These are phyloP conservation scores for Exophiala aquamarina DNA, from an alignment of 2,329 filamentous ascomycete species.

Conservation along the genomic window DNA sequence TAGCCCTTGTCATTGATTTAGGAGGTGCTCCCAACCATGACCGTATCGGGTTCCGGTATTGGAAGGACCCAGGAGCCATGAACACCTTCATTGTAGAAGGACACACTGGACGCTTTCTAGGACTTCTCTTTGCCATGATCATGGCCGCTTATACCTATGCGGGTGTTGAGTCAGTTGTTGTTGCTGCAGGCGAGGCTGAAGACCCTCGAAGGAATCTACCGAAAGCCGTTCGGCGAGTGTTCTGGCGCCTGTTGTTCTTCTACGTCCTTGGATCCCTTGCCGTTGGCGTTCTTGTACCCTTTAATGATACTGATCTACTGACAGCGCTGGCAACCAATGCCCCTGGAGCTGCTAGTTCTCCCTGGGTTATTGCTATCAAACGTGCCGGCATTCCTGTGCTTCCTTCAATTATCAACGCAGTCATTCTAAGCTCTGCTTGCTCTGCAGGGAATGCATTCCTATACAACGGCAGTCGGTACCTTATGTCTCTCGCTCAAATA, in stretches of 20 bases:
- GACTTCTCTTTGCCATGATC: slow-evolving; percentile 36
- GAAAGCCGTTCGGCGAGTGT: slow-evolving; percentile 42
- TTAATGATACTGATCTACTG: slow-evolving; percentile 53
- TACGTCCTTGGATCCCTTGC: slow-evolving; percentile 72
- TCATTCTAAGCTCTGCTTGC: slow-evolving; percentile 71
- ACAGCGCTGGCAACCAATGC: slow-evolving; percentile 45
- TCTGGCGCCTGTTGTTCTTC: slow-evolving; percentile 66
- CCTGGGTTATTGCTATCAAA: slow-evolving; percentile 57
- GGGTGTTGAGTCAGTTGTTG: slow-evolving; percentile 52
- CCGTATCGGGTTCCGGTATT: slow-evolving; percentile 51
- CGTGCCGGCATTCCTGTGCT: slow-evolving; percentile 36
- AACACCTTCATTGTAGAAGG: slow-evolving; percentile 59
- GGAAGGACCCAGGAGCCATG: slow-evolving; percentile 58
- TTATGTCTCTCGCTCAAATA: slow-evolving; percentile 50
- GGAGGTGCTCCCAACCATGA: slow-evolving; percentile 46
- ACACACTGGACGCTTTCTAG: slow-evolving; percentile 43
- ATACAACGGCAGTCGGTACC: slow-evolving; percentile 52
- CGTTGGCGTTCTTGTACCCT: slow-evolving; percentile 73
- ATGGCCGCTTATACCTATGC: slow-evolving; percentile 41
- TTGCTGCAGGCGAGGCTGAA: slow-evolving; percentile 48
- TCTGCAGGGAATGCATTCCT: slow-evolving; percentile 70
- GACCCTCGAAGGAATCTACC: slow-evolving; percentile 41
- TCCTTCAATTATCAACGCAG: slow-evolving; percentile 50
- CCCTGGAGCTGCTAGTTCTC: slow-evolving; percentile 65
- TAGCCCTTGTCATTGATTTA: slow-evolving; percentile 48